phyloP scores from a whole-genome alignment of 2,329 filamentous ascomycete genomes.

The Alternaria brassicae region DNA sequence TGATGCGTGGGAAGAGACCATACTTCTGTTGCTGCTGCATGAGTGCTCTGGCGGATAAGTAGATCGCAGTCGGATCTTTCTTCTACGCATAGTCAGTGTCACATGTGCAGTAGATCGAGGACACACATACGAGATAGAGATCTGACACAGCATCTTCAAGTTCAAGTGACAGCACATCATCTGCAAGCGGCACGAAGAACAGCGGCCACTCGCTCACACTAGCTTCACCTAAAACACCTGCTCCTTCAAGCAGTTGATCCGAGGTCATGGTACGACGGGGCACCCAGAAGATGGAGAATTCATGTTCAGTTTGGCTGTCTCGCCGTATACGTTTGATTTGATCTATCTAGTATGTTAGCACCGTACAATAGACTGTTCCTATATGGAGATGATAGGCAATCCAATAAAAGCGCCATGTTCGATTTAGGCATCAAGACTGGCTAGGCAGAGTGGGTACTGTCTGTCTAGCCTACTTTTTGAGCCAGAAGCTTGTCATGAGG shows the following conservation, averaged over 20 bases:
- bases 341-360: slow-evolving; percentile 67
- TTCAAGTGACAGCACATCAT: slow-evolving; percentile 89
- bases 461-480: slow-evolving; percentile 67
- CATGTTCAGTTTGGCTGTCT: slow-evolving; percentile 88
- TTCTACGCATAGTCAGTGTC: slow-evolving; percentile 56
- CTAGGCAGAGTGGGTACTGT: slow-evolving; percentile 61
- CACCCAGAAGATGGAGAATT: slow-evolving; percentile 97
- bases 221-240: slow-evolving; percentile 90
- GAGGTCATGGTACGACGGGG: slow-evolving; percentile 90
- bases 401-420: slow-evolving; percentile 33
- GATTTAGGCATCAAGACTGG: slow-evolving; percentile 65
- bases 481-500: slow-evolving; percentile 49
- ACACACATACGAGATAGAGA: slow-evolving; percentile 72
- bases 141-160: slow-evolving; percentile 86
- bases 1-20: slow-evolving; percentile 91
- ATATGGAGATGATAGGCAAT: slow-evolving; percentile 34
- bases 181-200: slow-evolving; percentile 89
- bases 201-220: slow-evolving; percentile 87
- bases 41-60: slow-evolving; percentile 85
- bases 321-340: slow-evolving; percentile 90
- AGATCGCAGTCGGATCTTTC: slow-evolving; percentile 90
- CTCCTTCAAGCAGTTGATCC: slow-evolving; percentile 89
- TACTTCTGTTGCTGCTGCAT: slow-evolving; percentile 94
- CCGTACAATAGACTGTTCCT: slow-evolving; percentile 39
- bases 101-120: background rate